Evolutionary conservation across 140 eudicot species (phyloP), one percentile per base, ranked within the genome.

Genomic region (Cichorium intybus): DNA sequence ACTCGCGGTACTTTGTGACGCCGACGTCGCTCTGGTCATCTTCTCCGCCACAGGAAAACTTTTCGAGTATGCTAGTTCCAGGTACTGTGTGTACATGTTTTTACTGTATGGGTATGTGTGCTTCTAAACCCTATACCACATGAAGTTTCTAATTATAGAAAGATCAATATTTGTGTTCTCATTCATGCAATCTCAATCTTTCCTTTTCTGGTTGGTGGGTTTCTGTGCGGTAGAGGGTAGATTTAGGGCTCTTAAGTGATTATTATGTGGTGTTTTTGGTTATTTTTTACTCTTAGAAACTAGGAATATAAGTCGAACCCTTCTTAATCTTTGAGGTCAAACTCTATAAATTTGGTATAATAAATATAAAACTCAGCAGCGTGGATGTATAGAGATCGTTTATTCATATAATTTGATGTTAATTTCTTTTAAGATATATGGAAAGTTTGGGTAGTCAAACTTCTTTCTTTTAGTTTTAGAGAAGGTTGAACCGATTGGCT

Each of bases 31-130:
- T 33, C 59, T 78, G 6, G 78, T 73, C 76, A 61, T 78, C 68
- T 78, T 78, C 34, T 78, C 83, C 24, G 83, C 83, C 57, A 78
- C 83, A 49, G 83, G 83, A 62, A 78, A 78, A 41, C 68, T 78
- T 2, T 78, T 78, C 21, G 83, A 78, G 68, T 78, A 73, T 68
- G 72, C 83, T 20, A 78, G 83, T 70, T 78, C 76, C 11, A 78
- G 83, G 83, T 78, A 59, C 66, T 50, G 4, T 31, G 17, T 62
- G n/a, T 50, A 22, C 15, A 5, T 33, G 8, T 6, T 17, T 48
- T 7, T 43, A 16, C n/a, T 46, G 28, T 51, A 63, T 45, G 57
- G 5, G 34, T 14, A 47, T 62, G 39, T 41, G 41, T 24, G 68
- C 34, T 31, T 33, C 17, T 0, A 51, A 61, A 60, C 63, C 56